A percentile compares a stretch with the other conserved stretches of the same genome.
phyloP scores from a whole-genome alignment of 495 filamentous ascomycete species.

The Podospora pseudopauciseta region DNA sequence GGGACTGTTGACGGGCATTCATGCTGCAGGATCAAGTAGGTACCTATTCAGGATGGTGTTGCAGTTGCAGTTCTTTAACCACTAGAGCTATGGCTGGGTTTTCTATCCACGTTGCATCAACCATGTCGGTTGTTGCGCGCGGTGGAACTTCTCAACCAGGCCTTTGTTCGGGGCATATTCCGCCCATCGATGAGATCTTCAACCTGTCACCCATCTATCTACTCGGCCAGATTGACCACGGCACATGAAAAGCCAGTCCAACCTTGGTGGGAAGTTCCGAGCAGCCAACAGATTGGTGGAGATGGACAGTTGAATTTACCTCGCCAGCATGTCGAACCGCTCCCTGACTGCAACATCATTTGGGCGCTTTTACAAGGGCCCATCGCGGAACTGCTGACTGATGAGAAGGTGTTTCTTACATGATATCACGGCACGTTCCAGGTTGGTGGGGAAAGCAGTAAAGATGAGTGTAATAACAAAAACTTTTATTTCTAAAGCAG shows the following conservation, averaged over 20 bases:
- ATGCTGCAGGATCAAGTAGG: neutral
- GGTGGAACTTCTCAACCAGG: neutral
- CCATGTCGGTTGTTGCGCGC: neutral
- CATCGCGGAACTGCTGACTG: neutral
- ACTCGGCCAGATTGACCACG: neutral
- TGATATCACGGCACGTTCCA: neutral
- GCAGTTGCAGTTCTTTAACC: neutral
- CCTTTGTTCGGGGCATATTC: neutral
- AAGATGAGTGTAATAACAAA: neutral
- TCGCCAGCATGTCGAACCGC: neutral
- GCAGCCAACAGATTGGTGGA: neutral
- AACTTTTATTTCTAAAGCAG: neutral
- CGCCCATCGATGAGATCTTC: neutral
- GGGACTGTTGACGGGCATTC: neutral
- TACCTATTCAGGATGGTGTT: too few relatives aligned
- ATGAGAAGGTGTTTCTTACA: conserved; percentile 6
- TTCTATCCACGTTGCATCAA: neutral
- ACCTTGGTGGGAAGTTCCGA: neutral
- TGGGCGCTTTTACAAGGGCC: neutral
- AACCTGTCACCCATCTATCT: too few relatives aligned
- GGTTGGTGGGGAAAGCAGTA: neutral
- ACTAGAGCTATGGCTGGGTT: neutral
- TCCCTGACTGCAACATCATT: neutral
- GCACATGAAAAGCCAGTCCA: neutral
- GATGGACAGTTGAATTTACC: neutral